Base-by-base conservation (phyloP, 176 grass and related monocot species). In the Hyparrhenia diplandra region DNA sequence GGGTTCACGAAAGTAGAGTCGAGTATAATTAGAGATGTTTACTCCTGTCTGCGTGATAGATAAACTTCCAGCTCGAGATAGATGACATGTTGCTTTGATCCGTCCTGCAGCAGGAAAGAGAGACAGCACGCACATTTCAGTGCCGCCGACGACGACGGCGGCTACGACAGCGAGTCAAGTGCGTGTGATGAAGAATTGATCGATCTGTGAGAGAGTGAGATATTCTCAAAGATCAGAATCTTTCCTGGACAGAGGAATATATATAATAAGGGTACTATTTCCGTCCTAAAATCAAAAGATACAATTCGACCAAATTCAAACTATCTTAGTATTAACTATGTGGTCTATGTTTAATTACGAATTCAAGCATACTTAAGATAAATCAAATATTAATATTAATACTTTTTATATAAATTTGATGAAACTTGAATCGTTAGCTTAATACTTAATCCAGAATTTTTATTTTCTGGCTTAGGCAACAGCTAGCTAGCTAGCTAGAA, bases 201-300 rank as follows among this genome's bases (percentile, higher is more conserved):
- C 36, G 55, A 72, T 78, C 27, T 51, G 66, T 39, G 83, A 51
- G 75, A 51, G 20, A 21, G 31, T 32, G 4, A 32, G 51, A 55
- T n/a, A n/a, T n/a, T n/a, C 27, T 30, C 43, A 40, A 46, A 57
- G 13, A 80, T 80, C 61, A 29, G 76, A 85, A 85, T 85, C 84
- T 85, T 80, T 80, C 40, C 65, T 54, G 51, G 29, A 14, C 29
- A 73, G 57, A 80, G 25, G 70, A 70, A 74, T 17, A 12, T 47
- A 46, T 75, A 21, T 57, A 71, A 83, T 47, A 39, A 46, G 8
- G 14, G 45, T 58, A 58, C n/a, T 58, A 11, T 25, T 25, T 25
- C 55, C 0, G 23, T 25, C 8, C 52, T 1, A 58, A 57, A 58
- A 58, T 11, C 1, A n/a, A 55, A 6, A n/a, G 10, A 3, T 24